Conservation (phyloP, 2,329 filamentous ascomycete genomes). For the Calonectria hawksworthii region DNA sequence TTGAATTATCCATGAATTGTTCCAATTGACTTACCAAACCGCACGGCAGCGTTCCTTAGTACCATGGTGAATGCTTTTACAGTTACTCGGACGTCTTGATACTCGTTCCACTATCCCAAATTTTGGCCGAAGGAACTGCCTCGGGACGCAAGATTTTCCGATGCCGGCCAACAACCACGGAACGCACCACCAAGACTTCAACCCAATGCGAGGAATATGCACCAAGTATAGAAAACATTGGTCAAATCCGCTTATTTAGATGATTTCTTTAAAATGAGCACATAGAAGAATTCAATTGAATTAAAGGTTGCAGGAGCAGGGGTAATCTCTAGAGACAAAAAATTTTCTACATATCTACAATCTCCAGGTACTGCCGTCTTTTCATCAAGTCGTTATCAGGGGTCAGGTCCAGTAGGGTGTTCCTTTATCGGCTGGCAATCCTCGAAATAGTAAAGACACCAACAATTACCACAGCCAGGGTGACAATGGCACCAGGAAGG, state of each 20-base stretch:
- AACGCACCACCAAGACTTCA: not conserved
- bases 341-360: constrained; percentile 51
- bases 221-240: not conserved
- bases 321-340: constrained; percentile 46
- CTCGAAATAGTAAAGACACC: constrained; percentile 92
- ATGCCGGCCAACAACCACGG: constrained; percentile 22
- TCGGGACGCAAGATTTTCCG: constrained; percentile 44
- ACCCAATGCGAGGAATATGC: not conserved
- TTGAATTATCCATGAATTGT: not conserved
- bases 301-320: constrained; percentile 37
- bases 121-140: constrained; percentile 42
- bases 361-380: constrained; percentile 42
- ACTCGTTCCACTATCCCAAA: constrained; percentile 45
- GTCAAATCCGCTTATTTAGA: constrained; percentile 14
- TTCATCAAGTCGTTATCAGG: constrained; percentile 54
- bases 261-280: constrained; percentile 20
- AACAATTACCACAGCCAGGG: constrained; percentile 93
- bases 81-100: constrained; percentile 35
- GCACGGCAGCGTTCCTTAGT: constrained; percentile 65
- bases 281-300: constrained; percentile 31
- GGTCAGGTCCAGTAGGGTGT: constrained; percentile 32
- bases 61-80: constrained; percentile 63
- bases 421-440: constrained; percentile 66
- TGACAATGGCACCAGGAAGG: constrained; percentile 93
- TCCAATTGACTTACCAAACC: constrained; percentile 63